Evolutionary conservation across 345 rosid species (phyloP).

Genomic region (Cardamine occulta): DNA sequence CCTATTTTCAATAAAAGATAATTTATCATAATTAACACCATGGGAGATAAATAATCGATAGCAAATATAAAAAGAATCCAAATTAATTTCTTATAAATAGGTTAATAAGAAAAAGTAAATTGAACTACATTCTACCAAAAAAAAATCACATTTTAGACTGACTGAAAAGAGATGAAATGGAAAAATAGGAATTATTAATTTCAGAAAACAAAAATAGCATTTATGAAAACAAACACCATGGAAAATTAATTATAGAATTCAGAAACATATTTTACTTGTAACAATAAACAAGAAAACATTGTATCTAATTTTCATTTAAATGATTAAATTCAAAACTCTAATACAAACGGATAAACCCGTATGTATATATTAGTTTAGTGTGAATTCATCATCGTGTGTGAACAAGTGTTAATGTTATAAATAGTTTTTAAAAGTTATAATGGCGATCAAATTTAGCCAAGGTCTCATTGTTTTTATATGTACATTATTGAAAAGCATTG

Average conservation of each 20-base stretch:
- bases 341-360: no score
- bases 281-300: neutral
- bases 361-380: no score
- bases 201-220: neutral
- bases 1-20: no score
- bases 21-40: neutral
- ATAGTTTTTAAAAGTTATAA: neutral
- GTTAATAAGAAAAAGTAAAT: neutral
- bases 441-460: neutral
- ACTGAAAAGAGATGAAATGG: neutral
- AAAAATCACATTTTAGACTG: neutral
- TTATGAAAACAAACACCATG: neutral
- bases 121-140: neutral
- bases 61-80: no score
- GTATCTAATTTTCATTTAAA: neutral
- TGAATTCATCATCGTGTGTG: no score
- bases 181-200: neutral
- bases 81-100: neutral
- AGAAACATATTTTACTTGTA: neutral
- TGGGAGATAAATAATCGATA: neutral
- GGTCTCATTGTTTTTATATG: neutral
- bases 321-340: no score
- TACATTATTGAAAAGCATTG: neutral
- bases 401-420: no score
- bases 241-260: neutral